phyloP scores from a whole-genome alignment of 352 stramenopile species.

The Blastocystis sp. region DNA sequence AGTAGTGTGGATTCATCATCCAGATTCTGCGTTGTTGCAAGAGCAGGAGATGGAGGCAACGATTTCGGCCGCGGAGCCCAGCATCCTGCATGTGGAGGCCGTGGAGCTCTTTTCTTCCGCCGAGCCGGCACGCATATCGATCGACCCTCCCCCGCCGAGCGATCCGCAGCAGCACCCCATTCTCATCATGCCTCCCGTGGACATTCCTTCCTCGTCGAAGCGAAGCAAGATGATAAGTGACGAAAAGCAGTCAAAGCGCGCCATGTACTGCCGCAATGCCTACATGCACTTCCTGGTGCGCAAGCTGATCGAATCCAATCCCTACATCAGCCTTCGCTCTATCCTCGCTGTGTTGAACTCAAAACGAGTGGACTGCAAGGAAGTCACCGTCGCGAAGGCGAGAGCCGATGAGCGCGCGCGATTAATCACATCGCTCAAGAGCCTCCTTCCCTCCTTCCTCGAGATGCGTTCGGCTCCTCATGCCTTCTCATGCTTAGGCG shows the following conservation, averaged over 20 bases:
- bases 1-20: not conserved
- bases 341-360: constrained; percentile 27
- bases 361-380: constrained; percentile 48
- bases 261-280: constrained; percentile 65
- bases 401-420: constrained; percentile 1
- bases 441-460: not conserved
- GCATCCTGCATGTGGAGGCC: not conserved
- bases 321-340: constrained; percentile 37
- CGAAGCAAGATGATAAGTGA: not conserved
- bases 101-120: not conserved
- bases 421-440: constrained; percentile 57
- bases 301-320: constrained; percentile 38
- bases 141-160: not conserved
- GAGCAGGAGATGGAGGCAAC: not conserved
- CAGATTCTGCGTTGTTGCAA: not conserved
- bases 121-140: not conserved
- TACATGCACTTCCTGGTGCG: constrained; percentile 58
- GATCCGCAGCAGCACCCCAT: not conserved
- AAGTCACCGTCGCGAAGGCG: constrained; percentile 25
- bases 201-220: not conserved
- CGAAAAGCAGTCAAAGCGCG: constrained; percentile 26
- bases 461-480: not conserved
- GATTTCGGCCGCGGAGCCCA: not conserved
- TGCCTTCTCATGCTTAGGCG: not conserved
- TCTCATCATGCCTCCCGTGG: not conserved